phyloP scores from a whole-genome alignment of 495 filamentous ascomycete species.

The Penicillium diatomitis region DNA sequence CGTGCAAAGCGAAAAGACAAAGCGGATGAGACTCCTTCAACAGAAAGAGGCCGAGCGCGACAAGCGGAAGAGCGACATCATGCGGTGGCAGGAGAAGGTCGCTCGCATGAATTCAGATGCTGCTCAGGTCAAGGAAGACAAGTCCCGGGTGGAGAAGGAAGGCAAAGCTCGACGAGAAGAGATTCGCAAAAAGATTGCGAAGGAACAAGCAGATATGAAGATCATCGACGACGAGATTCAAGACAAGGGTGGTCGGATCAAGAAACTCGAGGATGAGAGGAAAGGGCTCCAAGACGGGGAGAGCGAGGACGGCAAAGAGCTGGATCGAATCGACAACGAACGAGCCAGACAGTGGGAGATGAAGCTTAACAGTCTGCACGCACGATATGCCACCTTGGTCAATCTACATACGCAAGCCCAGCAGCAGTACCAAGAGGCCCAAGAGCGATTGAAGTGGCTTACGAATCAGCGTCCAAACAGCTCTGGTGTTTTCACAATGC shows the following conservation, averaged over 20 bases:
- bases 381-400: slow-evolving; percentile 42
- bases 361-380: slow-evolving; percentile 38
- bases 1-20: slow-evolving; percentile 69
- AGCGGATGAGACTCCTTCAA: slow-evolving; percentile 60
- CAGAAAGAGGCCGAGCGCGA: slow-evolving; percentile 55
- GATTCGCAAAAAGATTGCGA: slow-evolving; percentile 41
- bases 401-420: slow-evolving; percentile 40
- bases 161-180: slow-evolving; percentile 38
- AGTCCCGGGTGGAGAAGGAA: slow-evolving; percentile 34
- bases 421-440: slow-evolving; percentile 43
- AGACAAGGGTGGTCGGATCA: slow-evolving; percentile 51
- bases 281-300: slow-evolving; percentile 39
- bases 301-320: slow-evolving; percentile 40
- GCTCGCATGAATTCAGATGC: slow-evolving; percentile 39
- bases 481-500: slow-evolving; percentile 35
- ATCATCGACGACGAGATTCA: slow-evolving; percentile 53
- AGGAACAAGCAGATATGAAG: slow-evolving; percentile 46
- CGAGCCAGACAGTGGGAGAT: slow-evolving; percentile 48
- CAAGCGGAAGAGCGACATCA: slow-evolving; percentile 51
- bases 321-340: slow-evolving; percentile 45
- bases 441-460: slow-evolving; percentile 43
- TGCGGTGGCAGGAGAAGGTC: slow-evolving; percentile 48
- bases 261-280: slow-evolving; percentile 52
- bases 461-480: slow-evolving; percentile 34
- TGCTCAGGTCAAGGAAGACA: slow-evolving; percentile 39